phyloP scores from a whole-genome alignment of 345 rosid species.

The Linum trigynum region DNA sequence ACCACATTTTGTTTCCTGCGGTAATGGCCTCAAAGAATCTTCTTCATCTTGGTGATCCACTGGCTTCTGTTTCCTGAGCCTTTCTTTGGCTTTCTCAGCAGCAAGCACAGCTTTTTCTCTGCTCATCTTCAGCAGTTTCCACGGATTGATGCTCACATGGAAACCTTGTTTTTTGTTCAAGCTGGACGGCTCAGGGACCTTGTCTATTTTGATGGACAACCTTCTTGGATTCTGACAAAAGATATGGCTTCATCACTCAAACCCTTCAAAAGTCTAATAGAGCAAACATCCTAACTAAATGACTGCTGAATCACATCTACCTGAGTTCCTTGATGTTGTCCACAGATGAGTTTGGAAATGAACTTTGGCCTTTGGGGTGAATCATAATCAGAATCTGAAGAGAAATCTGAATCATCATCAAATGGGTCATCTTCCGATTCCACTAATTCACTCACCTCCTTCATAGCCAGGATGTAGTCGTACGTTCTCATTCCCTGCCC shows the following conservation, averaged over 20 bases:
- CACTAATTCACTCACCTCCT: constrained; percentile 61
- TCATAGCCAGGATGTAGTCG: constrained; percentile 90
- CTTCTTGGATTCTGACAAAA: constrained; percentile 41
- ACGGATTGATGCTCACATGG: constrained; percentile 73
- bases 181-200: constrained; percentile 43
- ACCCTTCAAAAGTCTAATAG: constrained; percentile 3
- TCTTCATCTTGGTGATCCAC: constrained; percentile 30
- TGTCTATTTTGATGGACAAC: constrained; percentile 68
- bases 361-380: constrained; percentile 62
- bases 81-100: constrained; percentile 85
- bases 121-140: constrained; percentile 73
- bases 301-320: constrained; percentile 19
- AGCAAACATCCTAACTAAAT: too few species aligned
- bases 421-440: constrained; percentile 42
- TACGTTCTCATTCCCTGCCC: constrained; percentile 91
- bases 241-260: neutral
- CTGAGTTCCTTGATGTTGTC: constrained; percentile 40
- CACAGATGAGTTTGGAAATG: constrained; percentile 57
- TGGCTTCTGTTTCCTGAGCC: constrained; percentile 48
- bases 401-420: constrained; percentile 70
- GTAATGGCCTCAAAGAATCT: constrained; percentile 63
- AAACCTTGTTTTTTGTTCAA: constrained; percentile 57
- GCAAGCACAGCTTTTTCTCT: constrained; percentile 78
- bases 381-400: constrained; percentile 71
- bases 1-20: constrained; percentile 67